A percentile compares a stretch with the other conserved stretches of the same genome.
Evolutionary conservation across 108 stramenopile species (phyloP).

Genomic region (Cyclotella cryptica): DNA sequence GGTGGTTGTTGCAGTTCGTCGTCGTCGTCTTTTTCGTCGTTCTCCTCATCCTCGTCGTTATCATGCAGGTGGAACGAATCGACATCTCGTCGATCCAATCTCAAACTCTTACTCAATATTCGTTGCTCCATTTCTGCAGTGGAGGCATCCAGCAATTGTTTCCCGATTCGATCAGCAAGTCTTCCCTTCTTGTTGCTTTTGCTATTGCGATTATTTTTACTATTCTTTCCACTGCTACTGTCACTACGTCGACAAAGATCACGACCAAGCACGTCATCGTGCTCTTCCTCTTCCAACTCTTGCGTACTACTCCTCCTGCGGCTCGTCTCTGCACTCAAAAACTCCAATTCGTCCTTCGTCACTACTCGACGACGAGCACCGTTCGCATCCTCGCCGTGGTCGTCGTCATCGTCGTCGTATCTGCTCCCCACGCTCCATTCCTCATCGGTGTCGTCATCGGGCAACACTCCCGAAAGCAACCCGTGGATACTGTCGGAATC

Average conservation of each 20-base stretch:
- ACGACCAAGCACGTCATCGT: too few species aligned
- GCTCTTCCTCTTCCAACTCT: too few species aligned
- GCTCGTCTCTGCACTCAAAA: slow-evolving; percentile 1
- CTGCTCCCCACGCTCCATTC: background rate
- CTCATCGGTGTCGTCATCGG: background rate
- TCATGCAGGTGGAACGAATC: background rate
- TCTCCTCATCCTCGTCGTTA: background rate
- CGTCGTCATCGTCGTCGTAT: background rate
- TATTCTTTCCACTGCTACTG: too few species aligned
- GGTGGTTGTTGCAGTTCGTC: background rate
- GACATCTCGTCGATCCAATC: background rate
- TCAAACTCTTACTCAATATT: slow-evolving; percentile 24
- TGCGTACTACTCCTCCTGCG: too few species aligned
- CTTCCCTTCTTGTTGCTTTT: background rate
- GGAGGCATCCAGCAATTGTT: slow-evolving; percentile 24
- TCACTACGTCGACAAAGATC: too few species aligned
- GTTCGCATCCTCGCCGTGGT: background rate
- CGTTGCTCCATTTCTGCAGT: slow-evolving; percentile 9
- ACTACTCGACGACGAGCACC: slow-evolving; percentile 3
- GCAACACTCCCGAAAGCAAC: slow-evolving; percentile 1
- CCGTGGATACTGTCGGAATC: slow-evolving; percentile 40
- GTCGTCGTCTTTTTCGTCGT: background rate
- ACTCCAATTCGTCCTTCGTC: slow-evolving; percentile 29
- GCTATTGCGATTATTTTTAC: background rate
- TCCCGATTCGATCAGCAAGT: slow-evolving; percentile 24